Evolutionary conservation across 208 protist genomes (phyloP).

Genomic region (Phytomonas francai): DNA sequence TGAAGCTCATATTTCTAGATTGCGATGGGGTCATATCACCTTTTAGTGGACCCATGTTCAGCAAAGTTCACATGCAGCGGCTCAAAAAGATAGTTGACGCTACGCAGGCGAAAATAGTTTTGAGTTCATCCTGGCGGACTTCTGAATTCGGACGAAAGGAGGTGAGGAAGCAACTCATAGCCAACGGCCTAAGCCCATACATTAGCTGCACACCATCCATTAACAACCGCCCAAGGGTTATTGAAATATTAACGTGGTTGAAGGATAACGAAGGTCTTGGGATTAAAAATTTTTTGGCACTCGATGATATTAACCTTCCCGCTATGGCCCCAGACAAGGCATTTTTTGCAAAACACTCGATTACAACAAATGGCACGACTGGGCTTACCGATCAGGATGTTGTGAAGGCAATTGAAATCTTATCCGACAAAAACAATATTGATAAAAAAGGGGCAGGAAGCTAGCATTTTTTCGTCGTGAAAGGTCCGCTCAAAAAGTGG

Average conservation of each 20-base stretch:
- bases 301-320: conserved; percentile 65
- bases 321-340: conserved; percentile 31
- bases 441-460: background rate
- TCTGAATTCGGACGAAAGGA: conserved; percentile 55
- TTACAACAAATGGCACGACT: conserved; percentile 33
- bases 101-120: conserved; percentile 54
- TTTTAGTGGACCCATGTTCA: conserved; percentile 30
- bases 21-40: conserved; percentile 73
- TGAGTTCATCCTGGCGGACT: conserved; percentile 63
- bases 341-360: conserved; percentile 54
- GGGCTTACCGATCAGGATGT: conserved; percentile 55
- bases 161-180: conserved; percentile 39
- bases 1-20: conserved; percentile 68
- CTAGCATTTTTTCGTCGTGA: too few species aligned
- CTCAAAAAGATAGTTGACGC: conserved; percentile 37
- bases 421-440: conserved; percentile 50
- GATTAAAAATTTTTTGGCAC: conserved; percentile 70
- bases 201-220: conserved; percentile 52
- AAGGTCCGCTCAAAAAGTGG: too few species aligned
- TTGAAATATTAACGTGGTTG: conserved; percentile 57
- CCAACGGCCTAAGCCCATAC: conserved; percentile 32
- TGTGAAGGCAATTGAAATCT: conserved; percentile 26
- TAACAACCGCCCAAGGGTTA: conserved; percentile 18
- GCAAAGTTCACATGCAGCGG: conserved; percentile 34
- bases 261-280: conserved; percentile 35